Evolutionary conservation across 345 rosid genomes (phyloP), one percentile per base, ranked within the genome.

Genomic region (Camelina neglecta): DNA sequence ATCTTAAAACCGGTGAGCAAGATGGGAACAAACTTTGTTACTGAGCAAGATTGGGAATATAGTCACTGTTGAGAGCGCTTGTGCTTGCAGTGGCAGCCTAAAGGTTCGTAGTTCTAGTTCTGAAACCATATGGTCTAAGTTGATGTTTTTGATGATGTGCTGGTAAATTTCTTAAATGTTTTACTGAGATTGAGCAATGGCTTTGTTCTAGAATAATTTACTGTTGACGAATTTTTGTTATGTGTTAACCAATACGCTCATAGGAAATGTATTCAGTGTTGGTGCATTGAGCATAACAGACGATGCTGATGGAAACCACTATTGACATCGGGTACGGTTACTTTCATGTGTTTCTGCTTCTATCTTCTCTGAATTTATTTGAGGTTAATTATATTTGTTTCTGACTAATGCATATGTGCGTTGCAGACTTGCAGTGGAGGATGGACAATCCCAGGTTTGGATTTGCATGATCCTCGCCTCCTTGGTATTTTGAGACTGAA

Each of bases 371-470:
- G 13, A 5, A 9, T 69, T 65, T 20, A 26, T 26, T 26, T 26
- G 31, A 26, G 0, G 31, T 26, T 26, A 4, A 3, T 26, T 26
- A 26, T 26, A 26, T 1, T 20, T 31, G 39, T 66, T 67, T 44
- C 58, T 73, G 60, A 59, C 41, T 42, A n/a, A 33, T 56, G 62
- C 35, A 57, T 71, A 41, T 51, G 49, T 51, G 24, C 1, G 48
- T 60, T 85, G 71, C 78, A 92, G 29, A 26, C 29, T 26, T 26
- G 29, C 1, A 26, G 97, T 47, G 96, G 90, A 73, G 93, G 97
- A 61, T 92, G 97, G 99, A 90, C 93, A 67, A 85, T 94, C 68
- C 86, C 97, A 58, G 99, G 99, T 42, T 51, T 92, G 69, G 93
- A 92, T 72, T 59, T 92, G 81, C 86, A 74, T 29, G 94, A 95